A percentile compares a stretch with the other conserved stretches of the same genome.
These are phyloP conservation scores for Crithidia expoeki DNA, from an alignment of 208 protist species.

Conservation along the genomic window DNA sequence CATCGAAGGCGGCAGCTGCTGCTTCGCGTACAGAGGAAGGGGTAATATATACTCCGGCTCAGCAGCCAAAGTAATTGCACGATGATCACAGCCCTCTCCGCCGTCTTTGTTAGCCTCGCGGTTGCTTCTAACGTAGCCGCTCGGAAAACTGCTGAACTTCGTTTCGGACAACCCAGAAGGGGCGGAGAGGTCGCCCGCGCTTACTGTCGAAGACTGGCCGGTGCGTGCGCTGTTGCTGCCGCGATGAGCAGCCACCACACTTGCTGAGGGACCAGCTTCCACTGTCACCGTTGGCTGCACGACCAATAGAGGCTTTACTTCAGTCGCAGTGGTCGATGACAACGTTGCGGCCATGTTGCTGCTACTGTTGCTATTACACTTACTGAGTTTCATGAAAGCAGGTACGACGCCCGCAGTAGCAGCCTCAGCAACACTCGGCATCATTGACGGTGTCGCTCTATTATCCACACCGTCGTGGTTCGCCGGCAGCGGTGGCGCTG, in stretches of 20 bases:
- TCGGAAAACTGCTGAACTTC: background rate
- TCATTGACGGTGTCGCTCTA: too few relatives aligned
- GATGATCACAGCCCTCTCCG: too few relatives aligned
- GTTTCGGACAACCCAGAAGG: background rate
- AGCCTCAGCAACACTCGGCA: too few relatives aligned
- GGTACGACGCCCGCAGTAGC: too few relatives aligned
- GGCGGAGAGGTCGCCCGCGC: slow-evolving; percentile 1
- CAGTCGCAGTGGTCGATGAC: background rate
- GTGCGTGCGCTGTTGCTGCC: background rate
- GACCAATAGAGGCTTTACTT: background rate
- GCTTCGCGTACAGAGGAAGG: background rate
- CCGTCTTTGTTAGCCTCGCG: background rate
- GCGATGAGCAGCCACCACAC: background rate
- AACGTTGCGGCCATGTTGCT: too few relatives aligned
- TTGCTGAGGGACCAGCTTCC: background rate
- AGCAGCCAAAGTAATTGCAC: too few relatives aligned
- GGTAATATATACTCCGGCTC: background rate
- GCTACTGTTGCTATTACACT: too few relatives aligned
- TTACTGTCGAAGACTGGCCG: background rate
- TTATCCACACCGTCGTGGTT: too few relatives aligned
- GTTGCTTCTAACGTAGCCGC: background rate
- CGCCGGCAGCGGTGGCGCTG: background rate
- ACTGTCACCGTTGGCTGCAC: background rate
- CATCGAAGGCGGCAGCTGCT: background rate
- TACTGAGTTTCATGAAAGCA: too few relatives aligned